Base-by-base conservation (phyloP, 2,329 filamentous ascomycete species). In the Botrytis aclada region DNA sequence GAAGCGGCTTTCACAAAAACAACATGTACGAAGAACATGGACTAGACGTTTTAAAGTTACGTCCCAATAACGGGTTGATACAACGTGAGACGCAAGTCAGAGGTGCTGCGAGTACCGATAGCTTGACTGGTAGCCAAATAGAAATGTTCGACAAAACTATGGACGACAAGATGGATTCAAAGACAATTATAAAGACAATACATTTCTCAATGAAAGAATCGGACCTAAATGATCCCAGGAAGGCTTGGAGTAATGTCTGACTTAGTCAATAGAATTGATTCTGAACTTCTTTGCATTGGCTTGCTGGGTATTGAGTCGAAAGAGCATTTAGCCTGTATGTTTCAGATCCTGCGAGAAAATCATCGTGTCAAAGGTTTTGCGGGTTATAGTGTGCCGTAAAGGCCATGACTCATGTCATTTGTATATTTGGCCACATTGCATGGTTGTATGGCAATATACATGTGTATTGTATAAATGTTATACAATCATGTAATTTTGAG, bases 241-340 rank as follows among this genome's bases (percentile, higher is more conserved):
- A 69, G 4, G 47, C 10, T 58, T 72, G 63, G 70, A 72, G 70
- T 41, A 67, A 60, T 72, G 32, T 61, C 32, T 72, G 41, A 69
- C 16, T 32, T 61, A n/a, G 22, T n/a, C 41, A 16, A 14, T 4
- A 43, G 12, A 4, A 14, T 71, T 22, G 1, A 14, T 41, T 29
- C 41, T 16, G 20, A 20, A 18, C 3, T 45, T 29, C 18, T 29
- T 56, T 34, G 16, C 25, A 14, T 34, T n/a, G 18, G 16, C 20
- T 29, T 7, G 29, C 39, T 32, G n/a, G n/a, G 3, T 20, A 14
- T 32, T 25, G n/a, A 18, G n/a, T 41, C 34, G 22, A 67, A 56
- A 67, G 25, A 34, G 12, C 10, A 22, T 41, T 45, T 32, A 41
- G 34, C 25, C 34, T 56, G 9, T n/a, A 32, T 4, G 5, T 32